Percentiles rank a stretch among this genome's conserved stretches.
phyloP scores from a whole-genome alignment of 2,329 filamentous ascomycete species.

The Tolypocladium paradoxum region DNA sequence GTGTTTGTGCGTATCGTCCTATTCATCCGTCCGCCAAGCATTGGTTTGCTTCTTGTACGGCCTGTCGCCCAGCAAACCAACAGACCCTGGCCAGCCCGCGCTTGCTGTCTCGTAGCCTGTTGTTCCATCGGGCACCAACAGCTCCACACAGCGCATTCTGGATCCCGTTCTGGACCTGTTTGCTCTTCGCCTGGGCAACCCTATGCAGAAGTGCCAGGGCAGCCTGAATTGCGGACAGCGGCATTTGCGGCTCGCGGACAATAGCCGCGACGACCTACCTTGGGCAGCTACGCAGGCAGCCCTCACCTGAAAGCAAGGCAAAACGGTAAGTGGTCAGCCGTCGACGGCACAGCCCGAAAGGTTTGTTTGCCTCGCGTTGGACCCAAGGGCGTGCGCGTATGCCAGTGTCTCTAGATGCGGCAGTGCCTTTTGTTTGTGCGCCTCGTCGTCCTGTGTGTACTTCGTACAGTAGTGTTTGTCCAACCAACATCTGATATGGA shows the following conservation, averaged over 20 bases:
- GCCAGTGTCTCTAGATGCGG: neutral
- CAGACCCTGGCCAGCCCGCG: neutral
- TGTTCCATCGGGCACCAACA: neutral
- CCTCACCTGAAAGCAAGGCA: neutral
- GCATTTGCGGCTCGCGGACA: neutral
- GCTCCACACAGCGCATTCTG: neutral
- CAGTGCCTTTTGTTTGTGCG: neutral
- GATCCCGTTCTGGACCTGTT: neutral
- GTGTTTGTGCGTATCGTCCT: neutral
- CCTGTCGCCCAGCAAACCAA: too few relatives aligned
- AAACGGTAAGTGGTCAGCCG: neutral
- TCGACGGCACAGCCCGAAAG: neutral
- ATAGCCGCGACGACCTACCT: neutral
- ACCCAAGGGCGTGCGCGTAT: neutral
- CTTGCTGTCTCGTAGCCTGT: neutral
- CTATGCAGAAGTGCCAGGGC: too few relatives aligned
- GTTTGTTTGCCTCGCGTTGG: neutral
- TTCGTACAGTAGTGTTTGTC: too few relatives aligned
- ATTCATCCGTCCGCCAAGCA: too few relatives aligned
- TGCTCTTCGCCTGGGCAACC: too few relatives aligned
- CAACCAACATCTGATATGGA: too few relatives aligned
- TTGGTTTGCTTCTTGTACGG: too few relatives aligned
- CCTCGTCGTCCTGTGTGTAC: too few relatives aligned
- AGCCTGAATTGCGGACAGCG: neutral
- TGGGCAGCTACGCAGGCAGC: neutral